Evolutionary conservation across 208 protist genomes (phyloP), one percentile per base, ranked within the genome.

Genomic region (Leptomonas seymouri): DNA sequence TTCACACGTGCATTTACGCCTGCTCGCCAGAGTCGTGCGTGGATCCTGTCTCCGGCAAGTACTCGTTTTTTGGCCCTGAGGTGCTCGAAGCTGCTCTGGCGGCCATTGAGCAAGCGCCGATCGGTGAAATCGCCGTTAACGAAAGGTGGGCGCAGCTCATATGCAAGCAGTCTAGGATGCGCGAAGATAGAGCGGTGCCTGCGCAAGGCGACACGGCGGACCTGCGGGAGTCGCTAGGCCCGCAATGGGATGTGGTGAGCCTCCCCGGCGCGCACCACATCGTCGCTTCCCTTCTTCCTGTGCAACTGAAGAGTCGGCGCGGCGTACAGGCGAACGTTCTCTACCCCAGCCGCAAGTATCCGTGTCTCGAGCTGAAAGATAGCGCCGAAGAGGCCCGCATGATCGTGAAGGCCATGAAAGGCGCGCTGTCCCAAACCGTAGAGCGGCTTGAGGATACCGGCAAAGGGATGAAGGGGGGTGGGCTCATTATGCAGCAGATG

Each of bases 111-210:
- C 76, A 80, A 34, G 75, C 84, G 21, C 65, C 80, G 23, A 73
- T 92, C 34, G 91, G 91, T 3, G 88, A 96, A 74, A 92, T 94
- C 45, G 81, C 83, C 1, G 89, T 89, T 3, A 96, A 96, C 50
- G 81, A 85, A 3, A 53, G 18, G 39, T 95, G 87, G 80, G 70
- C 64, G 2, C 57, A 79, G 39, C 71, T 90, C 8, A 66, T 91
- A 25, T 85, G 51, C 51, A 62, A 72, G n/a, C 78, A 90, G 72
- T 44, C 53, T 2, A 74, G 80, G 27, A 68, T 87, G 57, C 46
- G 74, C 11, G 68, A 69, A 18, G 57, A 71, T 42, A 42, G 68
- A 27, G 57, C 50, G 7, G 16, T 41, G 1, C 53, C 39, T 16
- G 53, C 50, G 31, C 21, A 46, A 30, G 59, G 57, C 36, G 51